Evolutionary conservation across 495 filamentous ascomycete species (phyloP).

Genomic region (Penicillium angulare): DNA sequence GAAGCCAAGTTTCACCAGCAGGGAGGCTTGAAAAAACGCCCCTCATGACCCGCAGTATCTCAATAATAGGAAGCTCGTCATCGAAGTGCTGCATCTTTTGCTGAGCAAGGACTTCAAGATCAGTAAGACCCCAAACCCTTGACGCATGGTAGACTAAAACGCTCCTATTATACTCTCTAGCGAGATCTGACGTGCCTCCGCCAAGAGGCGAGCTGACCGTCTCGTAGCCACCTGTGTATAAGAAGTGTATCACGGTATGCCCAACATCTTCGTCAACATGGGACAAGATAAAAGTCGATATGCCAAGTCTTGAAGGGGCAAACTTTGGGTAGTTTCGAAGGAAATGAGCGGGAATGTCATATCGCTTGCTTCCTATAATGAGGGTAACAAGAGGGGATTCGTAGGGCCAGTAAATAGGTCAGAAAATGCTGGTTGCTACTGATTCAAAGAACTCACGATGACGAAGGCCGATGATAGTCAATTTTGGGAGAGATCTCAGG

Average conservation of each 20-base stretch:
- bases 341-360: slow-evolving; percentile 8
- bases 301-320: neutral
- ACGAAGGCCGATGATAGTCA: too few species aligned
- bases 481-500: too few species aligned
- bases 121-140: slow-evolving; percentile 6
- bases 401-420: neutral
- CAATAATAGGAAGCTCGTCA: slow-evolving; percentile 1
- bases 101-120: slow-evolving; percentile 8
- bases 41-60: slow-evolving; percentile 6
- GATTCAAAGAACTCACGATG: neutral
- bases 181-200: slow-evolving; percentile 3
- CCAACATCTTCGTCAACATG: slow-evolving; percentile 10
- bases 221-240: slow-evolving; percentile 5
- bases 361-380: slow-evolving; percentile 6
- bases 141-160: slow-evolving; percentile 11
- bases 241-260: slow-evolving; percentile 11
- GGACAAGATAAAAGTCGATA: slow-evolving; percentile 4
- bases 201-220: slow-evolving; percentile 6
- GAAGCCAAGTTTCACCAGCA: slow-evolving; percentile 9
- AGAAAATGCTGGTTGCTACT: neutral
- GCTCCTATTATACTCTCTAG: slow-evolving; percentile 13
- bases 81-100: slow-evolving; percentile 8
- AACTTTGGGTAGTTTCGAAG: slow-evolving; percentile 2
- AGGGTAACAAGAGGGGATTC: neutral
- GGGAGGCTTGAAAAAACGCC: slow-evolving; percentile 10